Percentiles rank a stretch among this genome's conserved stretches.
phyloP scores from a whole-genome alignment of 176 grass and related monocot species.

The Olyra latifolia region DNA sequence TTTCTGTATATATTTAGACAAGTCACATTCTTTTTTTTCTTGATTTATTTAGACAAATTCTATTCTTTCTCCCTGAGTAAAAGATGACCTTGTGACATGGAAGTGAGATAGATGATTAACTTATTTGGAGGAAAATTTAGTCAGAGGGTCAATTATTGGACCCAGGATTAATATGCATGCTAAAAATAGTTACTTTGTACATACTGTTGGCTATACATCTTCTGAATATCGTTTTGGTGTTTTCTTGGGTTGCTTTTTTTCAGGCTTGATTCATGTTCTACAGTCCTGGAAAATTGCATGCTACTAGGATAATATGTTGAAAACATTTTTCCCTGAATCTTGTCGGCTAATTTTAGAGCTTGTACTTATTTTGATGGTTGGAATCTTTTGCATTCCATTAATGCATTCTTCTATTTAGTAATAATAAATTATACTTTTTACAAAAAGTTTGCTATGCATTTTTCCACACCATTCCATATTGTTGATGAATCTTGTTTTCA shows the following conservation, averaged over 20 bases:
- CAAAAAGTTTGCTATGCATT: constrained; percentile 2
- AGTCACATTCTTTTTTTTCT: neutral
- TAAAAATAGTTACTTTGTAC: constrained; percentile 12
- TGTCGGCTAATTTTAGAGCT: neutral
- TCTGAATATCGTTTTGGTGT: neutral
- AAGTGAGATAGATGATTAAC: neutral
- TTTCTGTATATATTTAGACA: neutral
- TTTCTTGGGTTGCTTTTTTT: neutral
- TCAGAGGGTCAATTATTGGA: neutral
- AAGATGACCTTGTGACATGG: neutral
- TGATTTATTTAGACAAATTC: neutral
- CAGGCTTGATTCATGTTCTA: neutral
- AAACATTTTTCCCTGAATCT: neutral
- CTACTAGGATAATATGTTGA: neutral
- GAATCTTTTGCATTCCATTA: neutral
- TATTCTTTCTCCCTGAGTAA: neutral
- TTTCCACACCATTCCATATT: neutral
- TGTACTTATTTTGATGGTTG: neutral
- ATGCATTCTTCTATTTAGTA: neutral
- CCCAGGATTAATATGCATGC: neutral
- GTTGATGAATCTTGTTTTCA: neutral
- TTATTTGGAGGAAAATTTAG: constrained; percentile 1
- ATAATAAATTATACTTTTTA: neutral
- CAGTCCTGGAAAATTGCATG: neutral
- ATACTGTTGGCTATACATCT: neutral